A percentile compares a stretch with the other conserved stretches of the same genome.
Evolutionary conservation across 495 filamentous ascomycete species (phyloP).

Genomic region (Penicillium herquei): DNA sequence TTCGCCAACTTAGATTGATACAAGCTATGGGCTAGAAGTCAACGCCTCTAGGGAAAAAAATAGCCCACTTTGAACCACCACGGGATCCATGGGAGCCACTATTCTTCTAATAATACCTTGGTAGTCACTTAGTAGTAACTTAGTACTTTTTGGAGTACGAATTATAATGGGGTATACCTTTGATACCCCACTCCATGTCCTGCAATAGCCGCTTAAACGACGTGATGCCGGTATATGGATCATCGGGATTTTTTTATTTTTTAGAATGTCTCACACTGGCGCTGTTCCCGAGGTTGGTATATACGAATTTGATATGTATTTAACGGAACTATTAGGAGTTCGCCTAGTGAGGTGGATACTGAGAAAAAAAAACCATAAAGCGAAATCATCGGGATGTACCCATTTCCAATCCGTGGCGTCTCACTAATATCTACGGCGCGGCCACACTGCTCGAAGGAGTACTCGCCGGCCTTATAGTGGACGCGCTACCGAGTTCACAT

Average conservation of each 20-base stretch:
- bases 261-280: too few species aligned
- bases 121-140: not conserved
- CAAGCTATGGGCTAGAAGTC: not conserved
- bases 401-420: not conserved
- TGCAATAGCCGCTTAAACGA: not conserved
- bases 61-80: not conserved
- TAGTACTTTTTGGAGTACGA: not conserved
- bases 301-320: too few species aligned
- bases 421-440: slow-evolving; percentile 2
- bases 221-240: not conserved
- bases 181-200: not conserved
- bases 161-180: not conserved
- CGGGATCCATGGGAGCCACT: too few species aligned
- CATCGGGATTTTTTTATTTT: not conserved
- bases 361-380: not conserved
- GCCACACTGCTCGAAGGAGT: slow-evolving; percentile 2
- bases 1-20: slow-evolving; percentile 4
- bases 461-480: not conserved
- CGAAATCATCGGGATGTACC: not conserved
- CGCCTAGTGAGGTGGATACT: not conserved
- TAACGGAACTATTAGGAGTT: not conserved
- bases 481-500: not conserved
- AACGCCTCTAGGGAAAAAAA: not conserved
- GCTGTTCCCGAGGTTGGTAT: too few species aligned
- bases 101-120: too few species aligned